These are phyloP conservation scores for Pseudoturritis turrita DNA, from an alignment of 345 rosid genomes.

Conservation along the genomic window DNA sequence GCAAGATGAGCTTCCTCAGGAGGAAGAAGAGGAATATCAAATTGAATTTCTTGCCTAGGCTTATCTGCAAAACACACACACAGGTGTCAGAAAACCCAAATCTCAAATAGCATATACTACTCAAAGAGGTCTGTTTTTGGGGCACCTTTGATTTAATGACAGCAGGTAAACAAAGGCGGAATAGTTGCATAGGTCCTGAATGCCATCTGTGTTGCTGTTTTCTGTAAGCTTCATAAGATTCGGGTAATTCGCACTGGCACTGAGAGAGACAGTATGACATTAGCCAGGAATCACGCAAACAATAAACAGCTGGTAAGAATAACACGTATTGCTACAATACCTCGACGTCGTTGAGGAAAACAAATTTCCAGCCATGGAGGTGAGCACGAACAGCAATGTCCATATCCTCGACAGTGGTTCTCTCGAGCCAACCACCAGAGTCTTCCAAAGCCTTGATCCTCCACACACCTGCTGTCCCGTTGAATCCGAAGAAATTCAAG, in stretches of 20 bases:
- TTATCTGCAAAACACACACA: slow-evolving; percentile 54
- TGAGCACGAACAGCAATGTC: slow-evolving; percentile 97
- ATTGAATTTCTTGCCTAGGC: slow-evolving; percentile 76
- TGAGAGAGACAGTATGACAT: slow-evolving; percentile 28
- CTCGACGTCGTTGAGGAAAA: slow-evolving; percentile 86
- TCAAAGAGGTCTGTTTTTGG: background rate
- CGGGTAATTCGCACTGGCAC: slow-evolving; percentile 93
- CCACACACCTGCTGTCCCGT: slow-evolving; percentile 98
- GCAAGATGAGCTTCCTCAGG: slow-evolving; percentile 76
- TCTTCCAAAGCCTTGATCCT: slow-evolving; percentile 92
- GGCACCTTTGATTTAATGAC: slow-evolving; percentile 70
- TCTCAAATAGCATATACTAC: background rate
- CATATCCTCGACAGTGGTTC: slow-evolving; percentile 98
- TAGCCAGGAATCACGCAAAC: background rate
- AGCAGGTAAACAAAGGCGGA: slow-evolving; percentile 81
- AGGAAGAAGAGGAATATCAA: slow-evolving; percentile 90
- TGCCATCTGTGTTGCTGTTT: slow-evolving; percentile 98
- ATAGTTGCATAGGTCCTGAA: slow-evolving; percentile 96
- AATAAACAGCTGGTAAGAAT: background rate
- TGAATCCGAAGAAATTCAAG: slow-evolving; percentile 85
- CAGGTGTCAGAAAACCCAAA: background rate
- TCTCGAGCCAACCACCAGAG: slow-evolving; percentile 95
- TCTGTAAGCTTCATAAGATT: slow-evolving; percentile 91
- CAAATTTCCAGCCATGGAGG: slow-evolving; percentile 87
- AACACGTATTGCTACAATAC: slow-evolving; percentile 34